Percentiles rank a stretch among this genome's conserved stretches.
Conservation (phyloP, 345 rosid genomes). For the Moringa oleifera region DNA sequence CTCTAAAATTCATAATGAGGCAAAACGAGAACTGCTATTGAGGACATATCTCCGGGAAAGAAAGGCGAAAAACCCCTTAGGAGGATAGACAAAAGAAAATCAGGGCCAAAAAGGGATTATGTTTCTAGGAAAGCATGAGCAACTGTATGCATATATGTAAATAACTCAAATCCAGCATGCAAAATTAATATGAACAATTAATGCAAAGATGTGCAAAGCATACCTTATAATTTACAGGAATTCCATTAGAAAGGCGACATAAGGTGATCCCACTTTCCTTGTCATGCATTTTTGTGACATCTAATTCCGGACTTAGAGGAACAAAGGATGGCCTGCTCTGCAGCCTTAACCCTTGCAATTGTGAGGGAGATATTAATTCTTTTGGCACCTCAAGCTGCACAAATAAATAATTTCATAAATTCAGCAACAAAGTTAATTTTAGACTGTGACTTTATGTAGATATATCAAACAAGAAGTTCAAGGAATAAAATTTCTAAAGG, state of each 20-base stretch:
- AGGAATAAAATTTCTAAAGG: conserved; percentile 4
- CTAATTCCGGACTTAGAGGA: conserved; percentile 43
- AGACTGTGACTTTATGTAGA: conserved; percentile 8
- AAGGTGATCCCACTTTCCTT: conserved; percentile 85
- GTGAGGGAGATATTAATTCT: conserved; percentile 62
- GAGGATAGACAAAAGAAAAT: background rate
- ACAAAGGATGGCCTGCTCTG: conserved; percentile 61
- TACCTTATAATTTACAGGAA: conserved; percentile 87
- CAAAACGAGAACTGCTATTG: background rate
- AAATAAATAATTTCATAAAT: conserved; percentile 14
- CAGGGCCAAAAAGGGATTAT: too few relatives aligned
- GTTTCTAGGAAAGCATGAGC: background rate
- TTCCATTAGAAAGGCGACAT: conserved; percentile 86
- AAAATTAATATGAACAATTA: background rate
- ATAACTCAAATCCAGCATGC: background rate
- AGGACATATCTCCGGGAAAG: background rate
- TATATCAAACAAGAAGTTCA: conserved; percentile 6
- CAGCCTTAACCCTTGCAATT: conserved; percentile 65
- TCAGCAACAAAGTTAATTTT: conserved; percentile 12
- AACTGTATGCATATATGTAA: background rate
- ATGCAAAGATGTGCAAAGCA: background rate
- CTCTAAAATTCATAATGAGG: background rate
- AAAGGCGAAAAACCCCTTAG: background rate
- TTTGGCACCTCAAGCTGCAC: conserved; percentile 98
- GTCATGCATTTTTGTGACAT: conserved; percentile 59